Conservation (phyloP, 169 alveolate genomes). For the Neospora caninum region DNA sequence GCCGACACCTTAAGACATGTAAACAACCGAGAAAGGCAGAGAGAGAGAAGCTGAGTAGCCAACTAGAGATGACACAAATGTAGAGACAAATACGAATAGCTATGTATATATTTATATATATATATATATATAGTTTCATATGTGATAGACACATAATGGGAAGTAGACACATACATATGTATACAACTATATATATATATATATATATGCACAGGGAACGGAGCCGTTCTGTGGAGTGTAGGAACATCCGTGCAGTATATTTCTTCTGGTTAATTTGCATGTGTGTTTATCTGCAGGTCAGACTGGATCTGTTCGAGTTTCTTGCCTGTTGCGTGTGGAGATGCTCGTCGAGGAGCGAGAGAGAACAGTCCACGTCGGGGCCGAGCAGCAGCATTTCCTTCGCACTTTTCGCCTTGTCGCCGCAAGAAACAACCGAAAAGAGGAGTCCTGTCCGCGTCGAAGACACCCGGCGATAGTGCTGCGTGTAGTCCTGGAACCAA, state of each 20-base stretch:
- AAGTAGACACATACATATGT: neutral
- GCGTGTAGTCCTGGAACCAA: slow-evolving; percentile 63
- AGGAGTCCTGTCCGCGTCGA: neutral
- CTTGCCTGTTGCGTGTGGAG: slow-evolving; percentile 31
- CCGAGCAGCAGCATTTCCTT: neutral
- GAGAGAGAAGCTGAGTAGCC: too few relatives aligned
- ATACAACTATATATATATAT: neutral
- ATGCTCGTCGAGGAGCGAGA: slow-evolving; percentile 1
- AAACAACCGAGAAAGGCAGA: too few relatives aligned
- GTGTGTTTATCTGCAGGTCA: neutral
- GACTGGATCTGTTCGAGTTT: too few relatives aligned
- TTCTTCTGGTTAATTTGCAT: neutral
- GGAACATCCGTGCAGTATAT: too few relatives aligned
- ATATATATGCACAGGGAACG: neutral
- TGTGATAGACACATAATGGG: neutral
- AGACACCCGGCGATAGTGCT: slow-evolving; percentile 1
- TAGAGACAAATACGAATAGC: neutral
- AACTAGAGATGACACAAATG: too few relatives aligned
- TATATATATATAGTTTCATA: neutral
- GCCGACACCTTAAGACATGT: neutral
- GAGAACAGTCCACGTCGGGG: neutral
- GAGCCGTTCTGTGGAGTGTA: too few relatives aligned
- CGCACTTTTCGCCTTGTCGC: neutral
- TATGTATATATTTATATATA: neutral
- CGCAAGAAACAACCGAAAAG: neutral